Evolutionary conservation across 2,329 filamentous ascomycete species (phyloP), one percentile per base, ranked within the genome.

Genomic region (Tolypocladium amazonense): DNA sequence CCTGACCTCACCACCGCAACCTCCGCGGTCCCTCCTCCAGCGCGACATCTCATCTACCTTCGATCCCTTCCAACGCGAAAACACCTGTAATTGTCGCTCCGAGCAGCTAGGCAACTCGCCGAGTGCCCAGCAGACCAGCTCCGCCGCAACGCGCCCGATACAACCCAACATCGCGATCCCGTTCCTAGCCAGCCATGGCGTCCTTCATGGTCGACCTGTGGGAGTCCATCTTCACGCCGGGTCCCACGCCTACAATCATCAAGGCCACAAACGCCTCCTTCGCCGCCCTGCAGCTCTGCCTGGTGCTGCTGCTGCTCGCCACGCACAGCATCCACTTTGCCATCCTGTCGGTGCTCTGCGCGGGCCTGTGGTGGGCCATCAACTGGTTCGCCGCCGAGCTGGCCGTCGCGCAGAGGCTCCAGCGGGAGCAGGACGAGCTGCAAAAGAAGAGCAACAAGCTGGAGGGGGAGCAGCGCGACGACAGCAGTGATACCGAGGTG

Each of bases 301-400:
- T 97, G 65, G 75, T 90, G 64, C 73, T 76, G 58, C 88, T 99
- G 63, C 83, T 97, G 58, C 62, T 91, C 65, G 87, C 85, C 60
- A 99, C 93, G 9, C 86, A 88, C 75, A 96, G 89, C 76, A 82
- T 96, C 64, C 94, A 97, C 79, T 96, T 97, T 70, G 72, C 91
- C 63, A 80, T 93, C 60, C 83, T 99, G 7, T 96, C 90, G 15
- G 69, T 87, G 61, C 79, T 99, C 12, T 90, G 86, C 64, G 92
- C 78, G 38, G 89, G 89, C 5, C 81, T 97, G 41, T 99, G 94
- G 94, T 92, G 84, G 78, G 85, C 89, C 60, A 92, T 97, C 76
- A 97, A 97, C 81, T 99, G 94, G 94, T 97, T 99, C 70, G 92
- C 90, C 59, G 76, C 77, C 54, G 93, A 86, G 76, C 71, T 86